Conservation (phyloP, 73 alveolate genomes). For the Uronychia binucleata region DNA sequence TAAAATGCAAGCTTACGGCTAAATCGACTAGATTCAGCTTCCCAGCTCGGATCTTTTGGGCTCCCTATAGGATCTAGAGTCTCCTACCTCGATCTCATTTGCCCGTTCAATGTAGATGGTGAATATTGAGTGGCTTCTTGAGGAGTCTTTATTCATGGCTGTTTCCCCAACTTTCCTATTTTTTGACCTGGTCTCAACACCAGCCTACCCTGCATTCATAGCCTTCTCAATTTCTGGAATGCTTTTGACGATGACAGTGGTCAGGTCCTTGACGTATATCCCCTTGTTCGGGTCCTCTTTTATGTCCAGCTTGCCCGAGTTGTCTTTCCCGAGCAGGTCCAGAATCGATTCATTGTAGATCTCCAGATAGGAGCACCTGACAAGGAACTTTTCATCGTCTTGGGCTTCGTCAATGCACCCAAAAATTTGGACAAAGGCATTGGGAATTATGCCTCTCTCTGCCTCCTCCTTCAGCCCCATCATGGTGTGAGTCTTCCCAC, state of each 20-base stretch:
- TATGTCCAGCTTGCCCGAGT: too few relatives aligned
- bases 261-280: slow-evolving; percentile 49
- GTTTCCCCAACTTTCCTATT: slow-evolving; percentile 89
- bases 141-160: slow-evolving; percentile 89
- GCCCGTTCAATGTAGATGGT: slow-evolving; percentile 89
- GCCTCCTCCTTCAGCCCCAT: slow-evolving; percentile 92
- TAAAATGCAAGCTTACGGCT: too few relatives aligned
- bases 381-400: slow-evolving; percentile 17
- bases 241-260: slow-evolving; percentile 82
- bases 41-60: slow-evolving; percentile 89
- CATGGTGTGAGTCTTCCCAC: slow-evolving; percentile 99
- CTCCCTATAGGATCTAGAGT: too few relatives aligned
- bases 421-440: slow-evolving; percentile 93
- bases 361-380: slow-evolving; percentile 66
- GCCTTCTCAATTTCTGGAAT: slow-evolving; percentile 84
- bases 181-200: too few relatives aligned
- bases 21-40: slow-evolving; percentile 92
- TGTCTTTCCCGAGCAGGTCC: slow-evolving; percentile 57
- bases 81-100: slow-evolving; percentile 81
- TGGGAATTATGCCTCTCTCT: slow-evolving; percentile 94
- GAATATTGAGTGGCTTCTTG: slow-evolving; percentile 93
- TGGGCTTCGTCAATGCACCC: slow-evolving; percentile 63
- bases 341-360: slow-evolving; percentile 73
- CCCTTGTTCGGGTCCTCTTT: background rate
- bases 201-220: slow-evolving; percentile 64